Conservation (phyloP, 805 yeast species). For the Cyberlindnera veronae region DNA sequence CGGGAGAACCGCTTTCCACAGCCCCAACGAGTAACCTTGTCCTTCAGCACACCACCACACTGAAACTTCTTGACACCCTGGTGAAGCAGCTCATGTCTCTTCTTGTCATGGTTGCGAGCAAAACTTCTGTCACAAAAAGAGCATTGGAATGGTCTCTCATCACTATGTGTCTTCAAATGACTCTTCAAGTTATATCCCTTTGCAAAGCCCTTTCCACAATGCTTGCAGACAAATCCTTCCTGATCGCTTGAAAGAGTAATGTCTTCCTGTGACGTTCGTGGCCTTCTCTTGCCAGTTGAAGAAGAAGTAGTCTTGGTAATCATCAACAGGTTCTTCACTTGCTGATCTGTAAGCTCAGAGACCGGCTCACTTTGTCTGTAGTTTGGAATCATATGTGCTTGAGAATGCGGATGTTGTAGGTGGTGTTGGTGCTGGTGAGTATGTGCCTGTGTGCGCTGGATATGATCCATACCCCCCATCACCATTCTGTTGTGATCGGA, state of each 20-base stretch:
- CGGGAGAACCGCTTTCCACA: constrained; percentile 73
- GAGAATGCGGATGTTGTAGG: not conserved
- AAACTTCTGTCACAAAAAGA: constrained; percentile 61
- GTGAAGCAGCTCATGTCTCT: constrained; percentile 74
- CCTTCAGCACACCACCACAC: constrained; percentile 59
- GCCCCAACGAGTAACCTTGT: constrained; percentile 65
- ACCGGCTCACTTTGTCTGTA: not conserved
- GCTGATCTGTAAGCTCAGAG: constrained; percentile 8
- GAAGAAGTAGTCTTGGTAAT: constrained; percentile 10
- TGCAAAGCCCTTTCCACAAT: constrained; percentile 73
- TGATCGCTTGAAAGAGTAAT: not conserved
- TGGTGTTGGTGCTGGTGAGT: not conserved
- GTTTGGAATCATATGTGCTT: not conserved
- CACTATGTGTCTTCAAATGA: constrained; percentile 74
- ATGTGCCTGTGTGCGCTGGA: not conserved
- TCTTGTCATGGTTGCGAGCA: constrained; percentile 75
- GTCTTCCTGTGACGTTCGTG: constrained; percentile 4
- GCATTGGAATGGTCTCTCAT: constrained; percentile 69
- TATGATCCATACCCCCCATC: not conserved
- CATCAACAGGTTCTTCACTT: constrained; percentile 9
- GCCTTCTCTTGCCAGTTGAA: constrained; percentile 12
- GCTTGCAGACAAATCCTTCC: constrained; percentile 45
- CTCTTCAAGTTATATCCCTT: constrained; percentile 78
- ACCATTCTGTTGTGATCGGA: not conserved
- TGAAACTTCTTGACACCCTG: constrained; percentile 67